A percentile compares a stretch with the other conserved stretches of the same genome.
phyloP scores from a whole-genome alignment of 805 yeast genomes.

The Schizosaccharomyces cryophilus region DNA sequence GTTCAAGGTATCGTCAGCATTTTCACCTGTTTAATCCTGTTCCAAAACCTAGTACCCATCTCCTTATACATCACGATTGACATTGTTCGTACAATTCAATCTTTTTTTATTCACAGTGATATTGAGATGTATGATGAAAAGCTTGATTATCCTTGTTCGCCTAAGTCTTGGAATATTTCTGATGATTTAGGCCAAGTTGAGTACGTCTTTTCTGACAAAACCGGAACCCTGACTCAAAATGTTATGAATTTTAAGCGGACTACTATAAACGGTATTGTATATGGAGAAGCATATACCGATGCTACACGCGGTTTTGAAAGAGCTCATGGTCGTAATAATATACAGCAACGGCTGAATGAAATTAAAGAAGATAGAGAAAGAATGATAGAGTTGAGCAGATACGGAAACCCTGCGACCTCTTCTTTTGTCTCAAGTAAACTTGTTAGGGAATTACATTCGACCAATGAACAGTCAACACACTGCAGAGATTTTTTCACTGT shows the following conservation, averaged over 20 bases:
- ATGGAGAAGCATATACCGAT: conserved; percentile 57
- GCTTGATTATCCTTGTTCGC: conserved; percentile 52
- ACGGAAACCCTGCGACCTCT: conserved; percentile 23
- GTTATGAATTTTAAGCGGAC: conserved; percentile 65
- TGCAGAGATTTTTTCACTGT: conserved; percentile 32
- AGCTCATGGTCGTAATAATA: conserved; percentile 34
- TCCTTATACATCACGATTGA: conserved; percentile 59
- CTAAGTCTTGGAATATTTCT: conserved; percentile 62
- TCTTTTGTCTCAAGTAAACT: conserved; percentile 41
- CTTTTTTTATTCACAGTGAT: conserved; percentile 50
- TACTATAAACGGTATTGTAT: conserved; percentile 38
- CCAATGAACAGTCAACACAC: conserved; percentile 25
- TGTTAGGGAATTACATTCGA: conserved; percentile 26
- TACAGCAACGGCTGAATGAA: conserved; percentile 16
- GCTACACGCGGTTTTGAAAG: conserved; percentile 50
- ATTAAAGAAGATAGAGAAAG: conserved; percentile 22
- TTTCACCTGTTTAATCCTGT: conserved; percentile 47
- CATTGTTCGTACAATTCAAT: conserved; percentile 54
- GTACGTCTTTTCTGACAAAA: conserved; percentile 59
- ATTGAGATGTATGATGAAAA: conserved; percentile 40
- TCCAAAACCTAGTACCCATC: conserved; percentile 59
- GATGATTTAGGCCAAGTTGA: conserved; percentile 72
- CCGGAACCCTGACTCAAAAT: conserved; percentile 65
- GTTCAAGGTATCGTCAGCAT: conserved; percentile 45
- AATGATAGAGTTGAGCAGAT: conserved; percentile 15